These are phyloP conservation scores for Globisporangium camurandrum DNA, from an alignment of 352 stramenopile species.

Conservation along the genomic window DNA sequence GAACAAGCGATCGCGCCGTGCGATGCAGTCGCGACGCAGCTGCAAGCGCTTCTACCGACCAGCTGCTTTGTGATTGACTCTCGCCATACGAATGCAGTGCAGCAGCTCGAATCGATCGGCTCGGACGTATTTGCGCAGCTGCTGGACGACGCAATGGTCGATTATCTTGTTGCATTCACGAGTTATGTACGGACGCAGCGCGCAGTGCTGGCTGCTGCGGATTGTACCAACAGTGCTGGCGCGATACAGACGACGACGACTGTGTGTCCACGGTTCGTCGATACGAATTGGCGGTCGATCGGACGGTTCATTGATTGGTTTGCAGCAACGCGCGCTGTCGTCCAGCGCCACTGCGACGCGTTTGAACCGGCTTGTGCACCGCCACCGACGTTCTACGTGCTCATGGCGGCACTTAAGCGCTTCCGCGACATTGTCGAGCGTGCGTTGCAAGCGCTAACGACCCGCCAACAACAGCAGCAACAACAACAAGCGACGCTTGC, in stretches of 20 bases:
- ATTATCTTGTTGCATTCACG: slow-evolving; percentile 4
- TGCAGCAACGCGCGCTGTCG: slow-evolving; percentile 2
- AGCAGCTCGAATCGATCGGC: slow-evolving; percentile 7
- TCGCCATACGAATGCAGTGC: slow-evolving; percentile 10
- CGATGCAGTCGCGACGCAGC: slow-evolving; percentile 1
- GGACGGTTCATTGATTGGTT: slow-evolving; percentile 11
- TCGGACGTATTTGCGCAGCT: slow-evolving; percentile 5
- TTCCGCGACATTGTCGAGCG: slow-evolving; percentile 7
- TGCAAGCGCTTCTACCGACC: slow-evolving; percentile 3
- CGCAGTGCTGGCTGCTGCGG: slow-evolving; percentile 5
- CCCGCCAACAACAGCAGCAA: slow-evolving; percentile 4
- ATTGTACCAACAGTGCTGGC: slow-evolving; percentile 1
- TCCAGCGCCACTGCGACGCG: slow-evolving; percentile 12
- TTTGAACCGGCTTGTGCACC: slow-evolving; percentile 9
- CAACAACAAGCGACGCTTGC: slow-evolving; percentile 9
- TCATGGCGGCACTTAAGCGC: slow-evolving; percentile 14
- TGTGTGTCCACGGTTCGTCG: slow-evolving; percentile 12
- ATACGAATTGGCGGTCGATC: slow-evolving; percentile 9
- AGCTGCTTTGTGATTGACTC: too few relatives aligned
- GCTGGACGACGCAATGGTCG: slow-evolving; percentile 10
- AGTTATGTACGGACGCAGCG: slow-evolving; percentile 8
- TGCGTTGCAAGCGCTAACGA: slow-evolving; percentile 4
- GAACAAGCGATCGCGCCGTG: not conserved
- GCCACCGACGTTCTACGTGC: slow-evolving; percentile 5
- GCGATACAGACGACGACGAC: too few relatives aligned